Conservation (phyloP, 208 protist genomes). For the Naegleria gruberi region DNA sequence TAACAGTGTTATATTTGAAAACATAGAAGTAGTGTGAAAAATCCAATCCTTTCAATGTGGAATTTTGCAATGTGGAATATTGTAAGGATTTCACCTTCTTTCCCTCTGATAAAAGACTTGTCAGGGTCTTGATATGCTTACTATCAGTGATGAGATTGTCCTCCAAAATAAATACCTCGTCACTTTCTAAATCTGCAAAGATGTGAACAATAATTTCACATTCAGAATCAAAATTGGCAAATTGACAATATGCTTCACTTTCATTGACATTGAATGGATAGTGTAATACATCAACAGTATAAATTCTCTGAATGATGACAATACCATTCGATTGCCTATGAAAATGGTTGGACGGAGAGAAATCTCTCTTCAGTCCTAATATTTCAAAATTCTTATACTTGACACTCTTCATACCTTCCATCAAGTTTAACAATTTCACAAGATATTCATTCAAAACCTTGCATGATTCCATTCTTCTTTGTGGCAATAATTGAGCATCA, state of each 20-base stretch:
- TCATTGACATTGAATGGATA: neutral
- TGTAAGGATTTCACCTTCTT: neutral
- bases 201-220: neutral
- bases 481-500: neutral
- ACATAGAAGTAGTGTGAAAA: neutral
- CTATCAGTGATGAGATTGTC: neutral
- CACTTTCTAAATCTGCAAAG: neutral
- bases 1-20: neutral
- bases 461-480: neutral
- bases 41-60: neutral
- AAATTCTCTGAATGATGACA: neutral
- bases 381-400: neutral
- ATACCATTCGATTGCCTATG: neutral
- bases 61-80: neutral
- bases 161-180: neutral
- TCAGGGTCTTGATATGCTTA: neutral
- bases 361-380: neutral
- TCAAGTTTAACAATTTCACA: neutral
- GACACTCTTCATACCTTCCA: neutral
- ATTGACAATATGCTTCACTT: neutral
- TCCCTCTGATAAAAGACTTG: neutral
- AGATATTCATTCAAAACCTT: neutral
- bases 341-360: neutral
- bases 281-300: neutral
- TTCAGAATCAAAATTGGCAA: neutral